Conservation (phyloP, 176 grass and related monocot species). For the Oryza longistaminata region DNA sequence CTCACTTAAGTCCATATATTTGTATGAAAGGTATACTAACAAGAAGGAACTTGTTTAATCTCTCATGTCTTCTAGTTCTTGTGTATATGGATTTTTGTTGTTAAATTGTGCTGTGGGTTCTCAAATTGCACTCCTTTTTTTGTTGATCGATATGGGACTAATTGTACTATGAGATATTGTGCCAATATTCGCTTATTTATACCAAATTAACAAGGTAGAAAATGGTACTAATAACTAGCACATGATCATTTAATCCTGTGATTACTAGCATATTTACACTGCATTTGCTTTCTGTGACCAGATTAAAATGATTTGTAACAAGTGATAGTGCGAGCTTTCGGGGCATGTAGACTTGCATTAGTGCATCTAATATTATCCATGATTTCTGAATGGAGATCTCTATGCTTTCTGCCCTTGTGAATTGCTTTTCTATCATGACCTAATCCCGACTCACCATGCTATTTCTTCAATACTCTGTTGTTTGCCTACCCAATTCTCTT, state of each 20-base stretch:
- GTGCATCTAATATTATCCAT: not conserved
- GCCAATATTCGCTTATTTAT: not conserved
- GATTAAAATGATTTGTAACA: not conserved
- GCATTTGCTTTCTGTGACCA: not conserved
- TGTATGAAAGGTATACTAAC: not conserved
- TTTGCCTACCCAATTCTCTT: slow-evolving; percentile 12
- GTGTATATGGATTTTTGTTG: too few relatives aligned
- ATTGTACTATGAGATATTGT: not conserved
- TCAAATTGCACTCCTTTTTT: not conserved
- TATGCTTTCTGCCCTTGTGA: not conserved
- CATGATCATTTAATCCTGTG: not conserved
- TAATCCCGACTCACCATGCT: not conserved
- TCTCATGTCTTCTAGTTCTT: not conserved
- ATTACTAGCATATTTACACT: not conserved
- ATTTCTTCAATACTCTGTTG: slow-evolving; percentile 7
- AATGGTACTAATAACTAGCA: not conserved
- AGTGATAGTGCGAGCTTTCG: not conserved
- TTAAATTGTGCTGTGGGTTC: not conserved
- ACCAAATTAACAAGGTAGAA: not conserved
- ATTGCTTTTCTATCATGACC: not conserved
- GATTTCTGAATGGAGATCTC: slow-evolving; percentile 1
- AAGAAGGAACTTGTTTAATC: not conserved
- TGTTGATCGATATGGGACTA: not conserved
- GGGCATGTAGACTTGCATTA: not conserved
- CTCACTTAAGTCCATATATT: not conserved